phyloP scores from a whole-genome alignment of 345 rosid genomes.

The Salix arbutifolia region DNA sequence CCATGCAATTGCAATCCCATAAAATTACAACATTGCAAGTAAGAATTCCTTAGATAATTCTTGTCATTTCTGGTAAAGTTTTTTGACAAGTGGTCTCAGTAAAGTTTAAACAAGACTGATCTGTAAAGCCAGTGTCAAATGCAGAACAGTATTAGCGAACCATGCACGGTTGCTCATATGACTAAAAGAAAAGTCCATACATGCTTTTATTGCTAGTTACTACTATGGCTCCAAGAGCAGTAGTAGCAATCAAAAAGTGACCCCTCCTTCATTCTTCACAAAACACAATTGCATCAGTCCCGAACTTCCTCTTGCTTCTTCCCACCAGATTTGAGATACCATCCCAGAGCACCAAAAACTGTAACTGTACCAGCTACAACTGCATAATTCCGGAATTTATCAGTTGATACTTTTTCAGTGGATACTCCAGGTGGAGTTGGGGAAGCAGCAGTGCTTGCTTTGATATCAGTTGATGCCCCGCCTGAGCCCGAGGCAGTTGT shows the following conservation, averaged over 20 bases:
- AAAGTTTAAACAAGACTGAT: not conserved
- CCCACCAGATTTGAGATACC: slow-evolving; percentile 72
- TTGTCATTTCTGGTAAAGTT: too few species aligned
- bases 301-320: slow-evolving; percentile 64
- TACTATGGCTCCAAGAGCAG: not conserved
- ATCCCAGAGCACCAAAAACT: slow-evolving; percentile 62
- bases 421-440: slow-evolving; percentile 47
- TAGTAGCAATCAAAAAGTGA: not conserved
- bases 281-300: slow-evolving; percentile 37
- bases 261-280: slow-evolving; percentile 1
- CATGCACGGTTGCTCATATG: not conserved
- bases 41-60: too few species aligned
- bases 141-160: not conserved
- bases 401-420: slow-evolving; percentile 59
- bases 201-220: slow-evolving; percentile 2
- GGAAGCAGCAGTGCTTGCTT: slow-evolving; percentile 37
- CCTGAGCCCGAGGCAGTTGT: slow-evolving; percentile 37
- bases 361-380: slow-evolving; percentile 74
- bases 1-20: too few species aligned
- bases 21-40: too few species aligned
- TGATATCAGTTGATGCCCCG: slow-evolving; percentile 37
- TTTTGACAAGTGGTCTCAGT: not conserved
- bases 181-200: not conserved
- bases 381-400: slow-evolving; percentile 71
- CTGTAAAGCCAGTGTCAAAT: not conserved